Evolutionary conservation across 2,329 filamentous ascomycete genomes (phyloP).

Genomic region (Blastomyces emzantsi): DNA sequence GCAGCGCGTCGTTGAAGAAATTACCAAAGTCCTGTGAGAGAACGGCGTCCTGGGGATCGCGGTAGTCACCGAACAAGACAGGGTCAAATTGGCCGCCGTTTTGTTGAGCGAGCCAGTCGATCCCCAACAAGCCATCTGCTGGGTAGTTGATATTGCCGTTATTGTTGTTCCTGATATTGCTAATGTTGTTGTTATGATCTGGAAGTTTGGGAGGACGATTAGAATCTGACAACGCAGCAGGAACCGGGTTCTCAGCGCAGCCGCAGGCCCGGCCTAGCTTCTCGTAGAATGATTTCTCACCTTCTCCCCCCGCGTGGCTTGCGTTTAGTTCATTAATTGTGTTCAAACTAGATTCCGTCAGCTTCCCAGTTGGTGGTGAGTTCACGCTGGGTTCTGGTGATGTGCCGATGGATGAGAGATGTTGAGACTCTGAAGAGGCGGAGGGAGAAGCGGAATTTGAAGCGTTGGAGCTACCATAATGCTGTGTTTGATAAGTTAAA

Average conservation of each 20-base stretch:
- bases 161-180: not conserved
- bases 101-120: slow-evolving; percentile 67
- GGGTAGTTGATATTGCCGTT: slow-evolving; percentile 1
- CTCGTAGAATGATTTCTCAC: slow-evolving; percentile 39
- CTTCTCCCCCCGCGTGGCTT: slow-evolving; percentile 26
- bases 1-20: slow-evolving; percentile 68
- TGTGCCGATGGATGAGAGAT: slow-evolving; percentile 42
- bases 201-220: slow-evolving; percentile 19
- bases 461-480: slow-evolving; percentile 24
- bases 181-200: slow-evolving; percentile 3
- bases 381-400: slow-evolving; percentile 40
- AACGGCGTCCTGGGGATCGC: slow-evolving; percentile 78
- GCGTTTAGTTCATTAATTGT: slow-evolving; percentile 27
- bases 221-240: slow-evolving; percentile 27
- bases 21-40: slow-evolving; percentile 64
- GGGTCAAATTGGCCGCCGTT: slow-evolving; percentile 85
- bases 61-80: slow-evolving; percentile 82
- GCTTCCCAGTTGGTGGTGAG: slow-evolving; percentile 33
- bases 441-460: slow-evolving; percentile 41
- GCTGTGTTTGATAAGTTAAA: slow-evolving; percentile 17
- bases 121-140: slow-evolving; percentile 21
- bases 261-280: slow-evolving; percentile 39
- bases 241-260: slow-evolving; percentile 37
- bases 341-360: slow-evolving; percentile 25
- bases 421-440: slow-evolving; percentile 42